A percentile compares a stretch with the other conserved stretches of the same genome.
Conservation (phyloP, 2,329 filamentous ascomycete species). For the Apiospora hydei region DNA sequence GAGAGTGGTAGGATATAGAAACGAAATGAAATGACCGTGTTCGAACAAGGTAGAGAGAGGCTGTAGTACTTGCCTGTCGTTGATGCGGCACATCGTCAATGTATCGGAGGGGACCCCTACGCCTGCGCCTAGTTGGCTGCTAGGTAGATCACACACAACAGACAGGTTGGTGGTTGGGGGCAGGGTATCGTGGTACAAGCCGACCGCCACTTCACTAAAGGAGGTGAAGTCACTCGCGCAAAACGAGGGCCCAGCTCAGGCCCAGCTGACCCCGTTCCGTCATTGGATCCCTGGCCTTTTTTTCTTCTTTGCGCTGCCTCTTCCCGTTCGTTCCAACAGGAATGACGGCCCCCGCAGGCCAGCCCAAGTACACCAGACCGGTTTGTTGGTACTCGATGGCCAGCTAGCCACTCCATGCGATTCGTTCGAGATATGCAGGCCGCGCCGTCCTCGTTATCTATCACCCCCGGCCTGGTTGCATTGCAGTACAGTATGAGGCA, state of each 20-base stretch:
- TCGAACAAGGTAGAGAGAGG: not conserved
- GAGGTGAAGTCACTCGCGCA: constrained; percentile 19
- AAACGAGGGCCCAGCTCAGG: constrained; percentile 9
- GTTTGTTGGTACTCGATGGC: not conserved
- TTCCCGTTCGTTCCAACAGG: not conserved
- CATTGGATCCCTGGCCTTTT: constrained; percentile 1
- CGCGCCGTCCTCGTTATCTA: not conserved
- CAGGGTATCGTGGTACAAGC: constrained; percentile 20
- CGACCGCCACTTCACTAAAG: constrained; percentile 19
- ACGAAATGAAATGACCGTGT: not conserved
- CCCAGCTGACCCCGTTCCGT: constrained; percentile 14
- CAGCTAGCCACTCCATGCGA: not conserved
- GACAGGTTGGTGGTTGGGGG: not conserved
- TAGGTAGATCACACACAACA: not conserved
- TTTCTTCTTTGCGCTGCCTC: not conserved
- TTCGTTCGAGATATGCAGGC: constrained; percentile 3
- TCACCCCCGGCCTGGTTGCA: not conserved
- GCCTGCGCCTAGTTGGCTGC: not conserved
- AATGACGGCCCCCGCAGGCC: constrained; percentile 18
- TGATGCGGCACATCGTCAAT: not conserved
- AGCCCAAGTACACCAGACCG: not conserved
- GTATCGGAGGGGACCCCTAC: not conserved
- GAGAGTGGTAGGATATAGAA: not conserved
- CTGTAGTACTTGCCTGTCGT: not conserved
- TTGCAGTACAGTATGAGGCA: constrained; percentile 4